Evolutionary conservation across 768 basidiomycete species (phyloP).

Genomic region (Phallus indusiatus): DNA sequence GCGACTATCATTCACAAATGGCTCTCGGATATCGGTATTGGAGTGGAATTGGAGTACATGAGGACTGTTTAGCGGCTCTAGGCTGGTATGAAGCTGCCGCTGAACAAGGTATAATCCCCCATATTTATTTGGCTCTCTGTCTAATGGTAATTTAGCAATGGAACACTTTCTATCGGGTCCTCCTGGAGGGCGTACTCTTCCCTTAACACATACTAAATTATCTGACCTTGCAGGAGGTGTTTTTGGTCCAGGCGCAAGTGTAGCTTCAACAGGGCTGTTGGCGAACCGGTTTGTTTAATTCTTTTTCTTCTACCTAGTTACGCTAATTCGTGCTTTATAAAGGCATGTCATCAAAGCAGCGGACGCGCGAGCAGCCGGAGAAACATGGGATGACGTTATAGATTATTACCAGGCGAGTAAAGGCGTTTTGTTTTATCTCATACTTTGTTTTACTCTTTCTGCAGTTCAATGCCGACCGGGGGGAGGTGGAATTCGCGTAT

Average conservation of each 20-base stretch:
- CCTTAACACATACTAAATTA: constrained; percentile 68
- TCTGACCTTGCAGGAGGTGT: constrained; percentile 89
- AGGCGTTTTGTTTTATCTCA: neutral
- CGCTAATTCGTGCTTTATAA: neutral
- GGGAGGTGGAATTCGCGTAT: constrained; percentile 82
- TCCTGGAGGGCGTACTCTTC: constrained; percentile 81
- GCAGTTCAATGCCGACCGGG: constrained; percentile 92
- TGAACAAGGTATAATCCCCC: constrained; percentile 46
- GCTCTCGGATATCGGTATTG: constrained; percentile 89
- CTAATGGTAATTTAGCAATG: constrained; percentile 44
- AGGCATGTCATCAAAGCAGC: constrained; percentile 74
- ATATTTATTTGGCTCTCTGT: neutral
- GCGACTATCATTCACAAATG: constrained; percentile 84
- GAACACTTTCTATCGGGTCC: constrained; percentile 74
- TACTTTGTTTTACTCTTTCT: constrained; percentile 2
- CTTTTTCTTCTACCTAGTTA: neutral
- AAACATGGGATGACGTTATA: constrained; percentile 88
- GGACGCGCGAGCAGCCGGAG: constrained; percentile 74
- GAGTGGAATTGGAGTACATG: constrained; percentile 88
- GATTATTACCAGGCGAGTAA: constrained; percentile 76
- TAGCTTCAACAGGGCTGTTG: constrained; percentile 79
- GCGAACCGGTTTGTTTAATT: constrained; percentile 29
- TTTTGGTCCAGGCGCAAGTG: constrained; percentile 92
- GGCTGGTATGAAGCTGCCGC: constrained; percentile 88
- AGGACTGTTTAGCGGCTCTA: constrained; percentile 75